Base-by-base conservation (phyloP, 108 stramenopile species). In the Pseudonitzschia multistriata region DNA sequence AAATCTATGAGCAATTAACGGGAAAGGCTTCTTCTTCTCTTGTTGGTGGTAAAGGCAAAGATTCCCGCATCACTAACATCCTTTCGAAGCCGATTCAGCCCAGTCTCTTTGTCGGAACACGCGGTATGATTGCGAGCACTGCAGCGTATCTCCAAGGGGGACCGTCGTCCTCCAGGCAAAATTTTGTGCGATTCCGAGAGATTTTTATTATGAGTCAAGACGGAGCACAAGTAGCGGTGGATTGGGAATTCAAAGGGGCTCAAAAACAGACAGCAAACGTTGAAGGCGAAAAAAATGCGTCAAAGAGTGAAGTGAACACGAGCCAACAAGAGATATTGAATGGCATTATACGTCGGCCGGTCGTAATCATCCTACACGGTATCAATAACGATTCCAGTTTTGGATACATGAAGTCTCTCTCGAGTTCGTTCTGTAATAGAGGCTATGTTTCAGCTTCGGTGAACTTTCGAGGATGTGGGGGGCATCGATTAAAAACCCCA, bases 211-310 rank as follows among this genome's bases (percentile, higher is more conserved):
- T 89, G 84, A 66, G 78, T 34, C 62, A 72, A 19, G 93, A 91
- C 75, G 87, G 90, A 14, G 93, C 90, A 7, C 54, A 54, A 35
- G 70, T 94, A 42, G 88, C 79, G 0, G 57, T 94, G 37, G 93
- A 94, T 74, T 94, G 93, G 93, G 87, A 91, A 74, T 54, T 91
- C 34, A n/a, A n/a, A n/a, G n/a, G n/a, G n/a, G n/a, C n/a, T n/a
- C n/a, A n/a, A n/a, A n/a, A n/a, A n/a, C 27, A 21, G 42, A 17
- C 13, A 8, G 42, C 13, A 21, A 40, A 22, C 7, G 5, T n/a
- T 36, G 29, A 68, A 30, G 19, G 8, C 37, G 22, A 65, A 27
- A 21, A 52, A 11, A 45, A 34, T 27, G 11, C 47, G 27, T 59
- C 76, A 1, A 29, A 61, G 7, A 35, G 57, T 35, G 28, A 19